Evolutionary conservation across 257 asterid genomes (phyloP), one percentile per base, ranked within the genome.

Genomic region (Fraxinus americana): DNA sequence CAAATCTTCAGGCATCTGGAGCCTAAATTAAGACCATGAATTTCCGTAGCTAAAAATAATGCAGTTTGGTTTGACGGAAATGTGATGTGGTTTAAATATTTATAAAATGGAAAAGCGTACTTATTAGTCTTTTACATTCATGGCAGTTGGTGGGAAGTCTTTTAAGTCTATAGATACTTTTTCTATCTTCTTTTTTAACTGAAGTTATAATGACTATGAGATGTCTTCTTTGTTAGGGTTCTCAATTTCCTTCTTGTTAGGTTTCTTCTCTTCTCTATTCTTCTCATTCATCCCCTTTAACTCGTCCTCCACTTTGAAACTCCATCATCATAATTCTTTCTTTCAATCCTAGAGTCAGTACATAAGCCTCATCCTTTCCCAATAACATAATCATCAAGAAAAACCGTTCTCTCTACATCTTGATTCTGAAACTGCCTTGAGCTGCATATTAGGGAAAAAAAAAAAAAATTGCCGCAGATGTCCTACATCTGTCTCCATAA

Each of bases 291-390:
- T 48, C 57, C n/a, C 19, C 19, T 48, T 48, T 48, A 48, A 48
- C 57, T 48, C 57, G 4, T 13, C 57, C n/a, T 1, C 43, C 39
- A 2, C 35, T 67, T 19, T 19, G 59, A 30, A 68, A 50, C 35
- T 52, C 1, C 19, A 63, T 57, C 48, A 39, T 45, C 43, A 25
- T 23, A 72, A 29, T 57, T n/a, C 36, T 75, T 70, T 41, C 67
- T 50, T 66, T 39, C 73, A 67, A 6, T 68, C 65, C 48, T 38
- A 67, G 35, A 68, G 54, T 54, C 67, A 27, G 35, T n/a, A 39
- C 35, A 48, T 17, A 1, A 52, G 50, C 30, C 23, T 36, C 52
- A 14, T 52, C 35, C 48, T 41, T 41, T 41, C 16, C 16, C 4
- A 41, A 10, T 41, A 41, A 38, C 43, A 38, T 38, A 38, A 38